phyloP scores from a whole-genome alignment of 176 grass and related monocot genomes.

The Puya raimondii region DNA sequence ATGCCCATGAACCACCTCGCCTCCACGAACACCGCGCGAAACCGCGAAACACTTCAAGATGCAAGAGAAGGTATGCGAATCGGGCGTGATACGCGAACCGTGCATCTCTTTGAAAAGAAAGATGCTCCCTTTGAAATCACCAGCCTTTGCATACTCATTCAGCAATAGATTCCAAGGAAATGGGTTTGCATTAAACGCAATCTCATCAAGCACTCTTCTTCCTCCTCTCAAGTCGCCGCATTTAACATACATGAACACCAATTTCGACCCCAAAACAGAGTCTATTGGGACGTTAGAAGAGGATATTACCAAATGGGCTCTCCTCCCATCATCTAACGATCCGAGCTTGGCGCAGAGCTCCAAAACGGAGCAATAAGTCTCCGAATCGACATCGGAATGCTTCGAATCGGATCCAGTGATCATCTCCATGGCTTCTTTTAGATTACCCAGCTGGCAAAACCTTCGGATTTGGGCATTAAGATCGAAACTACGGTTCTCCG shows the following conservation, averaged over 20 bases:
- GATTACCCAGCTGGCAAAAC: conserved; percentile 24
- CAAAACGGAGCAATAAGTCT: conserved; percentile 45
- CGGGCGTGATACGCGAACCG: conserved; percentile 32
- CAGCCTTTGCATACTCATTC: conserved; percentile 49
- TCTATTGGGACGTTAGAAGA: conserved; percentile 34
- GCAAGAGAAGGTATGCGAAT: conserved; percentile 54
- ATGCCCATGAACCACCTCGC: conserved; percentile 46
- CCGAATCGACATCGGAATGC: conserved; percentile 18
- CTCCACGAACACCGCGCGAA: conserved; percentile 33
- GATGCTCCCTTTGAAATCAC: conserved; percentile 48
- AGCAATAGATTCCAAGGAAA: conserved; percentile 63
- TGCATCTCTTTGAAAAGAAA: conserved; percentile 60
- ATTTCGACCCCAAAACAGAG: conserved; percentile 46
- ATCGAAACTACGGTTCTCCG: conserved; percentile 14
- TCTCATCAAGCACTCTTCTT: conserved; percentile 48
- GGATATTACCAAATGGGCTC: conserved; percentile 37
- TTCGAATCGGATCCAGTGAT: conserved; percentile 22
- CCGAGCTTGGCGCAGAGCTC: conserved; percentile 56
- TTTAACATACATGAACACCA: conserved; percentile 80
- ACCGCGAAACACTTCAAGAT: conserved; percentile 57
- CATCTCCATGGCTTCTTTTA: conserved; percentile 35
- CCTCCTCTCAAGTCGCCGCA: conserved; percentile 48
- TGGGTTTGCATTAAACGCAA: conserved; percentile 26
- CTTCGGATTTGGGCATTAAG: conserved; percentile 33
- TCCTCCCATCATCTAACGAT: conserved; percentile 49